phyloP scores from a whole-genome alignment of 306 rosid genomes.

The Biancaea sappan region DNA sequence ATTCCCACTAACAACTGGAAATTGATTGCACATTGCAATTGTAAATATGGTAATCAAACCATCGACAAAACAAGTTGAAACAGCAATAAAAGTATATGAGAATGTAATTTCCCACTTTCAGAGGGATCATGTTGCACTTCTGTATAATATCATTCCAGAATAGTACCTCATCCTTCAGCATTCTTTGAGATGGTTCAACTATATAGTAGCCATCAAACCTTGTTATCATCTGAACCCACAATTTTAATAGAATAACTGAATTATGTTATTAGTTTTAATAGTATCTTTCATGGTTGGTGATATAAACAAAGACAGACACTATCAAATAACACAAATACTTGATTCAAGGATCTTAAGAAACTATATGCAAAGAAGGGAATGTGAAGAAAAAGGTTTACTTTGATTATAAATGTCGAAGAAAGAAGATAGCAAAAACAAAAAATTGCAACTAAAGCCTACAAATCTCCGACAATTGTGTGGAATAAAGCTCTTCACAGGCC shows the following conservation, averaged over 20 bases:
- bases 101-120: background rate
- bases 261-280: background rate
- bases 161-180: too few relatives aligned
- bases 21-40: too few relatives aligned
- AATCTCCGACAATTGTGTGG: conserved; percentile 42
- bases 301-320: background rate
- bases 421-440: conserved; percentile 5
- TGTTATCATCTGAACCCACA: background rate
- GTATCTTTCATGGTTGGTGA: background rate
- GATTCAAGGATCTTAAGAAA: background rate
- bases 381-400: conserved; percentile 5
- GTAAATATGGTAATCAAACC: background rate
- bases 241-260: background rate
- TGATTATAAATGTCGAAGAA: conserved; percentile 29
- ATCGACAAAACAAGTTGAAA: background rate
- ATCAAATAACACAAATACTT: background rate
- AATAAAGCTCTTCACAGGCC: conserved; percentile 42
- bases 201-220: background rate
- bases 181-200: too few relatives aligned
- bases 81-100: background rate
- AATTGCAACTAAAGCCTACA: conserved; percentile 45
- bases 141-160: too few relatives aligned
- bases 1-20: background rate
- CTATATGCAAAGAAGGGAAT: background rate
- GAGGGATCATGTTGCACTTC: too few relatives aligned